Percentiles rank a stretch among this genome's conserved stretches.
phyloP scores from a whole-genome alignment of 139 green algal species.

The Parachlorella kessleri region DNA sequence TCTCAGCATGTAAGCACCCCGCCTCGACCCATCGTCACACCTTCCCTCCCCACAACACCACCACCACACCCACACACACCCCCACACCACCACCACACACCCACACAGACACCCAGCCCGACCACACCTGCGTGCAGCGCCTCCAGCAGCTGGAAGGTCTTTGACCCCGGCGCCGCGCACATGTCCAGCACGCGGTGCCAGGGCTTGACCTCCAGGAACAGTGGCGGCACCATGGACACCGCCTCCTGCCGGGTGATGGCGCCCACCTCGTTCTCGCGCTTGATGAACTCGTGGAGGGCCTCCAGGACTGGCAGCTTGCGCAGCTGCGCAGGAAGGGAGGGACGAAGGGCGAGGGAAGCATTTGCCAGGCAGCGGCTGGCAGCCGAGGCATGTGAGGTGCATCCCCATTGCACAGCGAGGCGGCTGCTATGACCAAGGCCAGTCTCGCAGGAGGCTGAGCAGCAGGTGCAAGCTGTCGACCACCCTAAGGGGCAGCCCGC shows the following conservation, averaged over 20 bases:
- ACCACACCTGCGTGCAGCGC: conserved; percentile 76
- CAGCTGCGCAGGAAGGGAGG: conserved; percentile 46
- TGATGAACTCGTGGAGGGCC: conserved; percentile 82
- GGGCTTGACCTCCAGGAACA: conserved; percentile 95
- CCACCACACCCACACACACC: background rate
- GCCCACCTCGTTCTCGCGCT: conserved; percentile 79
- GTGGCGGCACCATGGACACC: conserved; percentile 97
- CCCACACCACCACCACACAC: background rate
- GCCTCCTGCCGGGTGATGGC: conserved; percentile 97
- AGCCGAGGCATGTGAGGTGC: too few species aligned
- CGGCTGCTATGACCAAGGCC: too few species aligned
- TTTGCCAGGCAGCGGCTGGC: too few species aligned
- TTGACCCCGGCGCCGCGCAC: conserved; percentile 97
- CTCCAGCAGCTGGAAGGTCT: conserved; percentile 98
- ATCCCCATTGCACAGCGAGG: too few species aligned
- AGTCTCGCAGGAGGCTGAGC: too few species aligned
- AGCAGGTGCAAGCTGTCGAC: too few species aligned
- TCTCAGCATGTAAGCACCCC: too few species aligned
- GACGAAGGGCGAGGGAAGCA: background rate
- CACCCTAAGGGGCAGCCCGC: too few species aligned
- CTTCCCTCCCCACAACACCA: background rate
- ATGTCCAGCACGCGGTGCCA: conserved; percentile 97
- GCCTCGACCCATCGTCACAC: background rate
- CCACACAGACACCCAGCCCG: background rate
- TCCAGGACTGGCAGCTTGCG: conserved; percentile 77